Percentiles rank a stretch among this genome's conserved stretches.
These are phyloP conservation scores for Fonsecaea pedrosoi DNA, from an alignment of 2,329 filamentous ascomycete species.

Conservation along the genomic window DNA sequence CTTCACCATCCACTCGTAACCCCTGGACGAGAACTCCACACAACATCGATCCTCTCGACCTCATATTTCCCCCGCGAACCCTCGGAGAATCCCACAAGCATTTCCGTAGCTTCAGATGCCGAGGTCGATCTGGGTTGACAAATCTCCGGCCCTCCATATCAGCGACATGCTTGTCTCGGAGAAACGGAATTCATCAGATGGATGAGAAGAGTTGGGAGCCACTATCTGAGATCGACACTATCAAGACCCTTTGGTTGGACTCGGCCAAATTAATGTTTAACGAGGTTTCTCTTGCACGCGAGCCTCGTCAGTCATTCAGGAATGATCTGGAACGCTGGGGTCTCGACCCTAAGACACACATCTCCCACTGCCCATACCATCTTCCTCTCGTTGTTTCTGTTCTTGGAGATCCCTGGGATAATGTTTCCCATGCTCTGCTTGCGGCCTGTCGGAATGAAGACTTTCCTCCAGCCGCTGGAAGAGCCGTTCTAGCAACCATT, in stretches of 20 bases:
- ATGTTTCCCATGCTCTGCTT: slow-evolving; percentile 24
- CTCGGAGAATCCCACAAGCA: not conserved
- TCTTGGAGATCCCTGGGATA: slow-evolving; percentile 19
- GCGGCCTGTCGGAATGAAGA: slow-evolving; percentile 36
- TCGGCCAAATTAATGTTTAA: not conserved
- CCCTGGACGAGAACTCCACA: not conserved
- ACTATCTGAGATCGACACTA: not conserved
- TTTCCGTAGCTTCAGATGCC: not conserved
- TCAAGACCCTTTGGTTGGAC: not conserved
- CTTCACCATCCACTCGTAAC: not conserved
- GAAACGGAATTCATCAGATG: not conserved
- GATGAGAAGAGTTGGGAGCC: not conserved
- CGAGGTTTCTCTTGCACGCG: not conserved
- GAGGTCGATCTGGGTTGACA: not conserved
- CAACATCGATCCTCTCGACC: not conserved
- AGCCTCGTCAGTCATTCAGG: not conserved
- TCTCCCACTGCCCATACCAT: not conserved
- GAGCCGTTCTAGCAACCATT: slow-evolving; percentile 52
- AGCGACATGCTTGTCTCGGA: not conserved
- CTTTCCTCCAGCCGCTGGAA: slow-evolving; percentile 49
- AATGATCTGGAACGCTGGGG: not conserved
- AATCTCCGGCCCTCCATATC: not conserved
- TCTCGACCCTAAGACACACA: slow-evolving; percentile 4
- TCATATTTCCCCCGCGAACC: slow-evolving; percentile 6
- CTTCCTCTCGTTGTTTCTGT: not conserved